phyloP scores from a whole-genome alignment of 1,284 basidiomycete species.

The Caloboletus inedulis region DNA sequence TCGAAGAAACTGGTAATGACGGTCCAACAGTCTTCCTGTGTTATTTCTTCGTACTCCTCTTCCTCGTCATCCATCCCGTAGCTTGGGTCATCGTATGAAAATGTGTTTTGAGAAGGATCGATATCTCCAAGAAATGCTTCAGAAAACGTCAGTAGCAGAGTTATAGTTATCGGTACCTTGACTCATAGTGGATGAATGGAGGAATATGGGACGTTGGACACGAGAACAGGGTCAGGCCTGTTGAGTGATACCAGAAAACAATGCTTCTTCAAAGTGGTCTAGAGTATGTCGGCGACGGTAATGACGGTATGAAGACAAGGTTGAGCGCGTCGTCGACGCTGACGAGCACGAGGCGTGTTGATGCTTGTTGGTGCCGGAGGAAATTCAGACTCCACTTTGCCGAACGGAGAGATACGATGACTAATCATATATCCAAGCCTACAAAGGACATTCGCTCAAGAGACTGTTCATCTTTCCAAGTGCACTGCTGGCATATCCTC shows the following conservation, averaged over 20 bases:
- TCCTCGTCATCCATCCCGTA: slow-evolving; percentile 62
- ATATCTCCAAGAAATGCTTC: slow-evolving; percentile 39
- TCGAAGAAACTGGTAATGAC: slow-evolving; percentile 97
- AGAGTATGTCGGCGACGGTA: not conserved
- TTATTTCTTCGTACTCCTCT: slow-evolving; percentile 72
- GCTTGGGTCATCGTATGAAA: slow-evolving; percentile 55
- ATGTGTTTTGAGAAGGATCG: slow-evolving; percentile 47
- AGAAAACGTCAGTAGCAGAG: slow-evolving; percentile 26
- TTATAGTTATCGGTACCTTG: slow-evolving; percentile 44
- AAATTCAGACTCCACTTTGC: slow-evolving; percentile 17
- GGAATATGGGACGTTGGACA: not conserved
- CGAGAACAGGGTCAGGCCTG: not conserved
- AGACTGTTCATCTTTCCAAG: slow-evolving; percentile 54
- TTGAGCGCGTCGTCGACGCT: slow-evolving; percentile 18
- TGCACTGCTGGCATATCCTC: slow-evolving; percentile 55
- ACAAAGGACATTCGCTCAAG: slow-evolving; percentile 34
- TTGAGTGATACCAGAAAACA: not conserved
- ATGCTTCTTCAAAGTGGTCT: not conserved
- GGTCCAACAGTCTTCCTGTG: slow-evolving; percentile 93
- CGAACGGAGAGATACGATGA: slow-evolving; percentile 3
- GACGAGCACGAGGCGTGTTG: slow-evolving; percentile 26
- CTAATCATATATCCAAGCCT: slow-evolving; percentile 12
- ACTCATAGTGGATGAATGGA: slow-evolving; percentile 20
- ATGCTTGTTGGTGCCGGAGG: slow-evolving; percentile 16
- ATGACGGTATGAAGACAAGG: slow-evolving; percentile 13